phyloP scores from a whole-genome alignment of 139 green algal genomes.

The Tetratostichococcus sp. region DNA sequence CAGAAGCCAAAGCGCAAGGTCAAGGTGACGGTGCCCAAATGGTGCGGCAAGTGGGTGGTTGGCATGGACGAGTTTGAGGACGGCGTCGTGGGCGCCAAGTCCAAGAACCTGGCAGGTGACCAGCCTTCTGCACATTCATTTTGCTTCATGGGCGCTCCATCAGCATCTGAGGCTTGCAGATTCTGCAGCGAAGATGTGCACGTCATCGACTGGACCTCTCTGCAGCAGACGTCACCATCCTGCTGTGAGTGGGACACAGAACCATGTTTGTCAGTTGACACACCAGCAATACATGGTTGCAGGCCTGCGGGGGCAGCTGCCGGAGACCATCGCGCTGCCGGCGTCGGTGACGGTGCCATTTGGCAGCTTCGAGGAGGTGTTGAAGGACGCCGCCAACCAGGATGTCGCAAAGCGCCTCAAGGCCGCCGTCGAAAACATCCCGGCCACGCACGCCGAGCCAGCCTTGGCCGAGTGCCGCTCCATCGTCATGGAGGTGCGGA shows the following conservation, averaged over 20 bases:
- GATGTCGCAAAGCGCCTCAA: slow-evolving; percentile 50
- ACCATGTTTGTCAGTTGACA: too few relatives aligned
- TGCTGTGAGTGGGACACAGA: too few relatives aligned
- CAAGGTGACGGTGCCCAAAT: slow-evolving; percentile 55
- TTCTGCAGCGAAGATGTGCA: too few relatives aligned
- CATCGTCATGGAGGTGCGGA: slow-evolving; percentile 33
- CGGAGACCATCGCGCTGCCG: slow-evolving; percentile 81
- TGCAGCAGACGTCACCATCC: too few relatives aligned
- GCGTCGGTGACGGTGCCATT: slow-evolving; percentile 91
- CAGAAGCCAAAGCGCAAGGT: slow-evolving; percentile 26
- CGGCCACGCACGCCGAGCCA: slow-evolving; percentile 25
- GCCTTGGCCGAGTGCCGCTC: slow-evolving; percentile 41
- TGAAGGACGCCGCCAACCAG: slow-evolving; percentile 64
- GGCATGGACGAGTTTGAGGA: slow-evolving; percentile 79
- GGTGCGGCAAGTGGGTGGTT: slow-evolving; percentile 84
- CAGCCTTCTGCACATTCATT: too few relatives aligned
- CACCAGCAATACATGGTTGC: neutral
- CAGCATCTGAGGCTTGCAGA: too few relatives aligned
- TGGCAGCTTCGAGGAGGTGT: slow-evolving; percentile 82
- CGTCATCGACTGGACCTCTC: too few relatives aligned
- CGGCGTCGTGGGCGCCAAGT: slow-evolving; percentile 94
- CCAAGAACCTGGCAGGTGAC: slow-evolving; percentile 82
- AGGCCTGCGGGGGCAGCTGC: slow-evolving; percentile 78
- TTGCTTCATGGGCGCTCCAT: too few relatives aligned
- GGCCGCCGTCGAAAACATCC: slow-evolving; percentile 35